These are phyloP conservation scores for Kluyveromyces marxianus DNA, from an alignment of 1,139 yeast species.

Conservation along the genomic window DNA sequence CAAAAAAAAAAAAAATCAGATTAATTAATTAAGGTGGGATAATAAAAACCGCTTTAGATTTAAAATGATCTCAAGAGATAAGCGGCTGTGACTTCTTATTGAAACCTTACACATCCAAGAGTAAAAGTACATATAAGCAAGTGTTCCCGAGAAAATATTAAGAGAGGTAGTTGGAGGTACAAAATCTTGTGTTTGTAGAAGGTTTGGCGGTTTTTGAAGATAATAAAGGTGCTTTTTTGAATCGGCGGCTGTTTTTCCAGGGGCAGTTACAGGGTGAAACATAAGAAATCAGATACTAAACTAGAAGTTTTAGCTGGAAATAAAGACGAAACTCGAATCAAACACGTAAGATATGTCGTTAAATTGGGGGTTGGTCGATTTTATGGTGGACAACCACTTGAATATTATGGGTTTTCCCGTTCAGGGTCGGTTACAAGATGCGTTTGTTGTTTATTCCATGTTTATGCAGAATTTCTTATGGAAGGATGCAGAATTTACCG, in stretches of 20 bases:
- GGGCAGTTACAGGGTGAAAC: background rate
- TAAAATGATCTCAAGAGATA: too few relatives aligned
- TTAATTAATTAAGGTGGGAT: too few relatives aligned
- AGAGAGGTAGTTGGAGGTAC: too few relatives aligned
- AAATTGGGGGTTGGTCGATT: slow-evolving; percentile 13
- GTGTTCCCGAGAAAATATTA: too few relatives aligned
- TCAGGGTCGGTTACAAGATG: slow-evolving; percentile 17
- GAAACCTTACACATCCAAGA: too few relatives aligned
- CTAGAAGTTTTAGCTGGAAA: background rate
- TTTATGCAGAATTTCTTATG: slow-evolving; percentile 6
- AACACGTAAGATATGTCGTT: slow-evolving; percentile 5
- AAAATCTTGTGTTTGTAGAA: background rate
- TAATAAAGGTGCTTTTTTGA: background rate
- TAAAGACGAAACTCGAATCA: background rate
- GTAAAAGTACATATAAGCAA: too few relatives aligned
- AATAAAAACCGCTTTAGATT: too few relatives aligned
- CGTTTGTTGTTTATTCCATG: slow-evolving; percentile 14
- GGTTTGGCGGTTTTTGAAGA: background rate
- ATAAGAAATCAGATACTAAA: slow-evolving; percentile 1
- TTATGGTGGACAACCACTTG: slow-evolving; percentile 18
- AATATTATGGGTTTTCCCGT: slow-evolving; percentile 17
- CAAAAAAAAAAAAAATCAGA: too few relatives aligned
- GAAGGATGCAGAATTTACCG: slow-evolving; percentile 1
- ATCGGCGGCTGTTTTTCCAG: slow-evolving; percentile 1
- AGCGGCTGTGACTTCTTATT: too few relatives aligned